A percentile compares a stretch with the other conserved stretches of the same genome.
phyloP scores from a whole-genome alignment of 73 alveolate species.

The Paramecium tetraurelia region DNA sequence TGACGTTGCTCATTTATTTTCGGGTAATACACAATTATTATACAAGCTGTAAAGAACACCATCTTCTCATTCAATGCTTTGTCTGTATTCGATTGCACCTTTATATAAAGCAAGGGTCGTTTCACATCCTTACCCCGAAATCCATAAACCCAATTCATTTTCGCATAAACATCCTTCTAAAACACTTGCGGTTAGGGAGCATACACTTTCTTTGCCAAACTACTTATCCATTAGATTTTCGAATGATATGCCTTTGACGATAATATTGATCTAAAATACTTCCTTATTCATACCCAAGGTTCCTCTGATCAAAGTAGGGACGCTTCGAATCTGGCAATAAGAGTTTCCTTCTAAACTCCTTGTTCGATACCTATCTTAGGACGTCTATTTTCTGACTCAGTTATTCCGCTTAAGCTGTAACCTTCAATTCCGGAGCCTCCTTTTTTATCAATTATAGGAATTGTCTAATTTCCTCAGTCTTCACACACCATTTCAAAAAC shows the following conservation, averaged over 20 bases:
- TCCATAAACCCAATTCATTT: conserved; percentile 96
- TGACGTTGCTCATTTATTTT: conserved; percentile 83
- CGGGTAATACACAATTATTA: conserved; percentile 82
- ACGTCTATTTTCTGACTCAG: background rate
- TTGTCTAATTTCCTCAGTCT: conserved; percentile 73
- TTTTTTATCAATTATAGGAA: conserved; percentile 65
- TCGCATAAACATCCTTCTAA: conserved; percentile 61
- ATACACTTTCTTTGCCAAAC: conserved; percentile 64
- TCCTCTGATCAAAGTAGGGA: background rate
- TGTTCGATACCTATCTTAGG: background rate
- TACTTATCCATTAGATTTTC: conserved; percentile 66
- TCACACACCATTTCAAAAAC: conserved; percentile 72
- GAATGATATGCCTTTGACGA: conserved; percentile 60
- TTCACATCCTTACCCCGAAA: conserved; percentile 88
- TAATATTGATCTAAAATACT: background rate
- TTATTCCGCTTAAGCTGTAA: background rate
- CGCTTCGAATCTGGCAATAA: conserved; percentile 27
- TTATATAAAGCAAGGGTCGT: conserved; percentile 75
- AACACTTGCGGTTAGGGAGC: conserved; percentile 57
- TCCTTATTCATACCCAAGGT: background rate
- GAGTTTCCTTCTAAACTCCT: conserved; percentile 36
- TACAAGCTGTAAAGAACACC: conserved; percentile 85
- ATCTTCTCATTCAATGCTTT: conserved; percentile 75
- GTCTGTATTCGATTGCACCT: background rate
- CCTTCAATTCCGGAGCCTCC: conserved; percentile 41